A percentile compares a stretch with the other conserved stretches of the same genome.
Evolutionary conservation across 1,284 basidiomycete species (phyloP).

Genomic region (Heterobasidion occidentale): DNA sequence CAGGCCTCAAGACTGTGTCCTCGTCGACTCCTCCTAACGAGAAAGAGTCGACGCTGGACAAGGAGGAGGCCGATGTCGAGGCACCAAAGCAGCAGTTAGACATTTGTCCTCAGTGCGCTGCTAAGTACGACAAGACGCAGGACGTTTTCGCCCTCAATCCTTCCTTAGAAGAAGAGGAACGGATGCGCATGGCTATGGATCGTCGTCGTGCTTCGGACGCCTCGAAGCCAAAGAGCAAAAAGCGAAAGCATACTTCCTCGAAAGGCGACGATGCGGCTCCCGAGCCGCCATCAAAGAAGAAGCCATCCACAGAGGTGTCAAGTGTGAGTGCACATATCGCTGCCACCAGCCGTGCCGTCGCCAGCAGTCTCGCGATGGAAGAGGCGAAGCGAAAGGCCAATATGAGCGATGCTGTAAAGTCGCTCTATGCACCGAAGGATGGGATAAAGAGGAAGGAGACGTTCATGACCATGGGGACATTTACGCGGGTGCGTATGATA

Average conservation of each 20-base stretch:
- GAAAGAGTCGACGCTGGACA: conserved; percentile 18
- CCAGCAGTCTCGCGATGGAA: conserved; percentile 56
- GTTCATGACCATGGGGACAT: conserved; percentile 78
- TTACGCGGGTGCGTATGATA: conserved; percentile 57
- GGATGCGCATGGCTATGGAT: conserved; percentile 47
- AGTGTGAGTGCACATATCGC: conserved; percentile 45
- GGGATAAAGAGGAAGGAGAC: conserved; percentile 59
- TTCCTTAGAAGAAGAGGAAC: conserved; percentile 45
- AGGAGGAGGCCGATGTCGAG: conserved; percentile 9
- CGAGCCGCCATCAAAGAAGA: conserved; percentile 37
- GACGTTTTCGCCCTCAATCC: conserved; percentile 63
- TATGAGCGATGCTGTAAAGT: conserved; percentile 73
- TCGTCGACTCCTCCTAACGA: conserved; percentile 25
- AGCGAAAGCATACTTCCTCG: conserved; percentile 42
- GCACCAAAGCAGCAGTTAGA: conserved; percentile 30
- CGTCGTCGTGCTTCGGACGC: conserved; percentile 46
- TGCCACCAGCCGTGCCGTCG: conserved; percentile 52
- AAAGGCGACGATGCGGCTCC: neutral
- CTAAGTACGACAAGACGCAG: conserved; percentile 48
- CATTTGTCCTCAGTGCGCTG: conserved; percentile 68
- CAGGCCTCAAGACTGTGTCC: conserved; percentile 53
- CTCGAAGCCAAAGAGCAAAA: conserved; percentile 52
- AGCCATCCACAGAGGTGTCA: conserved; percentile 23
- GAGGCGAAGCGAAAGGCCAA: conserved; percentile 67
- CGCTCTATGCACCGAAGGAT: conserved; percentile 50